A percentile compares a stretch with the other conserved stretches of the same genome.
Evolutionary conservation across 352 stramenopile species (phyloP).

Genomic region (Saprolegnia diclina): DNA sequence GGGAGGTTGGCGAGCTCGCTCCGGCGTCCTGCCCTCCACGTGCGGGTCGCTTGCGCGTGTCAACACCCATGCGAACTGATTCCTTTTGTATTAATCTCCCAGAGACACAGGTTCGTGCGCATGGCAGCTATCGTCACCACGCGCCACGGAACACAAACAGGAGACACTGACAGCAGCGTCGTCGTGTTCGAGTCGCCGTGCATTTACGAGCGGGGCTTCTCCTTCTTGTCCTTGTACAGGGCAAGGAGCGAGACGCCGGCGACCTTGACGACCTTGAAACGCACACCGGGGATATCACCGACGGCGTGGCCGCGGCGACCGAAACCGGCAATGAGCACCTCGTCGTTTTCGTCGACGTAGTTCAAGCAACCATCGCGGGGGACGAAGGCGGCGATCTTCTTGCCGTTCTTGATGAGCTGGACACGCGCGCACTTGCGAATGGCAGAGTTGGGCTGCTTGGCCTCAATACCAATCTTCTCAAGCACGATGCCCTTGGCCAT

Average conservation of each 20-base stretch:
- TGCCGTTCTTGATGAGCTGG: conserved; percentile 99
- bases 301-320: conserved; percentile 98
- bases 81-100: conserved; percentile 22
- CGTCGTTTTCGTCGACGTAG: conserved; percentile 99
- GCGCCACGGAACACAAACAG: neutral
- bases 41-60: neutral
- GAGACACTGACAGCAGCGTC: neutral
- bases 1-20: too few relatives aligned
- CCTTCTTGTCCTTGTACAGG: conserved; percentile 99
- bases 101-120: conserved; percentile 7
- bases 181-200: neutral
- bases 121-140: neutral
- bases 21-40: too few relatives aligned
- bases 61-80: neutral
- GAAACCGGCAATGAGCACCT: conserved; percentile 99
- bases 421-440: conserved; percentile 99
- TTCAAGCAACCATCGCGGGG: conserved; percentile 99
- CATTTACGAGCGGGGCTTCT: conserved; percentile 98
- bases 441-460: conserved; percentile 99
- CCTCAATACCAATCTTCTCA: conserved; percentile 99
- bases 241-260: conserved; percentile 97
- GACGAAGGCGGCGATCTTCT: conserved; percentile 99
- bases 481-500: conserved; percentile 99
- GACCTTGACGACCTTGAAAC: conserved; percentile 99
- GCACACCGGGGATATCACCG: conserved; percentile 99